A percentile compares a stretch with the other conserved stretches of the same genome.
These are phyloP conservation scores for Agapanthus africanus DNA, from an alignment of 106 monocot species.

Conservation along the genomic window DNA sequence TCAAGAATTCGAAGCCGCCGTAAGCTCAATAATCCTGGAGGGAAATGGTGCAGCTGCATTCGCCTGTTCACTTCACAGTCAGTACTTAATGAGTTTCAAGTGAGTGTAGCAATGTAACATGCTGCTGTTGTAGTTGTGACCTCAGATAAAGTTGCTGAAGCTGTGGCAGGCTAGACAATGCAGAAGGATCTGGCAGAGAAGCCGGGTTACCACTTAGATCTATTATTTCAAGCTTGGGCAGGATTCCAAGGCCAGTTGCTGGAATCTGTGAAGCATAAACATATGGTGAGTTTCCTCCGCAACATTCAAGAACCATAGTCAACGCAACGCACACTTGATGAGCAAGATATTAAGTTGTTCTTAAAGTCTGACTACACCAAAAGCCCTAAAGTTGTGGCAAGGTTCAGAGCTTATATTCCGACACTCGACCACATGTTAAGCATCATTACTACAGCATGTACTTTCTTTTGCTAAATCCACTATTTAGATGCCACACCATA, in stretches of 20 bases:
- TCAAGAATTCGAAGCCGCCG: slow-evolving; percentile 56
- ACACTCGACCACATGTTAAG: no score
- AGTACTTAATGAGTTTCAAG: slow-evolving; percentile 5
- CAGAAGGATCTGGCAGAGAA: slow-evolving; percentile 51
- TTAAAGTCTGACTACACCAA: no score
- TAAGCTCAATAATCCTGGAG: slow-evolving; percentile 45
- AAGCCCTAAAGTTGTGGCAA: no score
- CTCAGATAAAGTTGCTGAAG: slow-evolving; percentile 89
- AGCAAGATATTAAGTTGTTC: neutral
- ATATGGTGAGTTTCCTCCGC: neutral
- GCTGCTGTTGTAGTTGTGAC: slow-evolving; percentile 22
- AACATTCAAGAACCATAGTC: neutral
- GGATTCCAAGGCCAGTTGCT: slow-evolving; percentile 37
- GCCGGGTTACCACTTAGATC: slow-evolving; percentile 78
- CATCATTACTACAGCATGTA: no score
- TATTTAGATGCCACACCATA: no score
- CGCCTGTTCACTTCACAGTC: slow-evolving; percentile 41
- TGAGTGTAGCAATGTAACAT: neutral
- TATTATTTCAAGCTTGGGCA: slow-evolving; percentile 70
- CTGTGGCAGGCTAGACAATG: slow-evolving; percentile 39
- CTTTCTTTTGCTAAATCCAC: no score
- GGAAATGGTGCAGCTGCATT: slow-evolving; percentile 59
- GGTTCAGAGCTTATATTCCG: no score
- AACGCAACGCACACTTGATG: no score
- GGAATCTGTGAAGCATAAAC: slow-evolving; percentile 58